These are phyloP conservation scores for Clonostachys rosea DNA, from an alignment of 2,329 filamentous ascomycete genomes.

Conservation along the genomic window DNA sequence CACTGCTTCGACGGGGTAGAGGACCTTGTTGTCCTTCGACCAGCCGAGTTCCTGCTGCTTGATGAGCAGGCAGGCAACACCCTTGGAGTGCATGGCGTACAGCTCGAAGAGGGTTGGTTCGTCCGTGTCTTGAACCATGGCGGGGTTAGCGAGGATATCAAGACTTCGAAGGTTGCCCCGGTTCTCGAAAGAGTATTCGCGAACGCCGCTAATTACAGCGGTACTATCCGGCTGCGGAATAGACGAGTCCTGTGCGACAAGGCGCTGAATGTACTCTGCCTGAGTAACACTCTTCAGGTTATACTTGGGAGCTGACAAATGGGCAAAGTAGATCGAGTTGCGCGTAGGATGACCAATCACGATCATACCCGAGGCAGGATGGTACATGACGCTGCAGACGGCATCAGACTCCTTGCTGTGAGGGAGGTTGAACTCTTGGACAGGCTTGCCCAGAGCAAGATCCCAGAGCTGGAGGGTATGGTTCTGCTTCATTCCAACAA, in stretches of 20 bases:
- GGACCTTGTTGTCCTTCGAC: conserved; percentile 84
- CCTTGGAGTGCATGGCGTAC: conserved; percentile 96
- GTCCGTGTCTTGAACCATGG: conserved; percentile 56
- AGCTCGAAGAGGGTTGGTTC: conserved; percentile 85
- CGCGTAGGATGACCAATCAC: conserved; percentile 92
- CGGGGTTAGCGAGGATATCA: conserved; percentile 75
- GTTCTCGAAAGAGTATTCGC: conserved; percentile 87
- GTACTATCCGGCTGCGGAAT: conserved; percentile 88
- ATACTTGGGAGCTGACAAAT: conserved; percentile 92
- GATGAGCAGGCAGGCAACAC: conserved; percentile 84
- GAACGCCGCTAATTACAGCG: conserved; percentile 93
- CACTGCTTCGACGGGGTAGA: conserved; percentile 72
- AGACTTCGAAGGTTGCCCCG: conserved; percentile 85
- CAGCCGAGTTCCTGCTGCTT: conserved; percentile 89
- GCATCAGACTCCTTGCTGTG: conserved; percentile 95
- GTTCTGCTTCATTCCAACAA: conserved; percentile 98
- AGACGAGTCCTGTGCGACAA: conserved; percentile 66
- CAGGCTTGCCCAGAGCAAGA: conserved; percentile 87
- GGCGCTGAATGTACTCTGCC: conserved; percentile 77
- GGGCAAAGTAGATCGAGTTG: conserved; percentile 96
- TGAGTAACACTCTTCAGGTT: conserved; percentile 78
- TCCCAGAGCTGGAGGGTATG: conserved; percentile 99
- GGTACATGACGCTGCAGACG: conserved; percentile 96
- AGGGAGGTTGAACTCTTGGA: conserved; percentile 94
- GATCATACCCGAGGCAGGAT: conserved; percentile 87